Conservation (phyloP, 83 land plant genomes). For the Isoetes engelmannii region DNA sequence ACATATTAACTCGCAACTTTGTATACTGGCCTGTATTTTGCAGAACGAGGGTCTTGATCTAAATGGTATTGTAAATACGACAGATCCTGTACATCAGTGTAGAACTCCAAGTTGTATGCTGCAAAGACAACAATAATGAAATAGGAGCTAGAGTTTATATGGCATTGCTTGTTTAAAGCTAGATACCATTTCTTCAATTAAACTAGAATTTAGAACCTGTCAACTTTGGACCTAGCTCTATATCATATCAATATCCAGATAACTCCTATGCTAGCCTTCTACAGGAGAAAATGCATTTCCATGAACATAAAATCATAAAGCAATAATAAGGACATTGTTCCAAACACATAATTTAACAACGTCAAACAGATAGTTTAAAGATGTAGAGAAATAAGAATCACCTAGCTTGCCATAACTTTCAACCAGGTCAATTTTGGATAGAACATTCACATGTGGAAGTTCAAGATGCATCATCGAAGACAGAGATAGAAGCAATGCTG, state of each 20-base stretch:
- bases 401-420: constrained; percentile 94
- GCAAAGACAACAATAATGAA: constrained; percentile 30
- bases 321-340: background rate
- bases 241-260: constrained; percentile 1
- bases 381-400: constrained; percentile 15
- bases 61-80: constrained; percentile 70
- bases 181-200: no score
- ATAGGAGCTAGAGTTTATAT: no score
- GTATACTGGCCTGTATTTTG: constrained; percentile 96
- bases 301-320: constrained; percentile 6
- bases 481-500: constrained; percentile 67
- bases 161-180: no score
- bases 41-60: constrained; percentile 81
- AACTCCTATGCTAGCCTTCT: no score
- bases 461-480: constrained; percentile 84
- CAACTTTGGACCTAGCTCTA: background rate
- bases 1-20: no score
- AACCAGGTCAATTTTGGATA: constrained; percentile 94
- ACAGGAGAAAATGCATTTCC: background rate
- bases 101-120: constrained; percentile 93
- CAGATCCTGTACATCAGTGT: constrained; percentile 92
- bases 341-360: no score
- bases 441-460: constrained; percentile 89
- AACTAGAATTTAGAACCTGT: no score
- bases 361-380: no score